These are phyloP conservation scores for Debaryomyces maramus DNA, from an alignment of 805 yeast species.

Conservation along the genomic window DNA sequence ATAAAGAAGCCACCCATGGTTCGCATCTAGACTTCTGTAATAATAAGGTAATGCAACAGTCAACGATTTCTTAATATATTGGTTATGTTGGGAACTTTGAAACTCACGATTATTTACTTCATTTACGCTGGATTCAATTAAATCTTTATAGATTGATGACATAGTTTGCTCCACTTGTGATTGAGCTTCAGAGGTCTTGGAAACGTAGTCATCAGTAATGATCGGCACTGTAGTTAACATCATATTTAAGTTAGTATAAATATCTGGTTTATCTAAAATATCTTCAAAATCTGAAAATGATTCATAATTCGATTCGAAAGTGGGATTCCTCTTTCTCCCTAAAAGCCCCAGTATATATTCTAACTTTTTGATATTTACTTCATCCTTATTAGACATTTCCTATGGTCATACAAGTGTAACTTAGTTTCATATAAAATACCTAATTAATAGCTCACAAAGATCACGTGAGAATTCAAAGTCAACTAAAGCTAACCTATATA, in stretches of 20 bases:
- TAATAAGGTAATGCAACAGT: slow-evolving; percentile 47
- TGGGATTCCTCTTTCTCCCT: slow-evolving; percentile 12
- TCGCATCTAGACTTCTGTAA: slow-evolving; percentile 70
- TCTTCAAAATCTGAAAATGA: slow-evolving; percentile 22
- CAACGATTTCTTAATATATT: slow-evolving; percentile 44
- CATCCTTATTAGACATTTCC: not conserved
- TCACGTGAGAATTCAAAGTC: slow-evolving; percentile 1
- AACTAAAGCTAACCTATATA: no score
- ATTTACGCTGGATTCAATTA: slow-evolving; percentile 10
- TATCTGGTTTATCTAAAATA: slow-evolving; percentile 13
- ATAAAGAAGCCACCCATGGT: slow-evolving; percentile 88
- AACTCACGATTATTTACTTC: slow-evolving; percentile 12
- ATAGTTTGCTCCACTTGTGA: slow-evolving; percentile 28
- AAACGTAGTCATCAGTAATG: slow-evolving; percentile 25
- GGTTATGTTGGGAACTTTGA: slow-evolving; percentile 37
- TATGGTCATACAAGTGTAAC: not conserved
- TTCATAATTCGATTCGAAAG: slow-evolving; percentile 3
- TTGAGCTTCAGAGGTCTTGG: slow-evolving; percentile 41
- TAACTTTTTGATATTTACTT: slow-evolving; percentile 9
- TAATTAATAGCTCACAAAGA: not conserved
- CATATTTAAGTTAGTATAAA: slow-evolving; percentile 4
- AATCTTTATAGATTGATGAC: slow-evolving; percentile 28
- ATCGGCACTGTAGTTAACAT: slow-evolving; percentile 16
- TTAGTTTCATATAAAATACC: not conserved
- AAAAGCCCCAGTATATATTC: slow-evolving; percentile 19